Base-by-base conservation (phyloP, 1,139 yeast genomes). In the Zygosaccharomyces pseudobailii region DNA sequence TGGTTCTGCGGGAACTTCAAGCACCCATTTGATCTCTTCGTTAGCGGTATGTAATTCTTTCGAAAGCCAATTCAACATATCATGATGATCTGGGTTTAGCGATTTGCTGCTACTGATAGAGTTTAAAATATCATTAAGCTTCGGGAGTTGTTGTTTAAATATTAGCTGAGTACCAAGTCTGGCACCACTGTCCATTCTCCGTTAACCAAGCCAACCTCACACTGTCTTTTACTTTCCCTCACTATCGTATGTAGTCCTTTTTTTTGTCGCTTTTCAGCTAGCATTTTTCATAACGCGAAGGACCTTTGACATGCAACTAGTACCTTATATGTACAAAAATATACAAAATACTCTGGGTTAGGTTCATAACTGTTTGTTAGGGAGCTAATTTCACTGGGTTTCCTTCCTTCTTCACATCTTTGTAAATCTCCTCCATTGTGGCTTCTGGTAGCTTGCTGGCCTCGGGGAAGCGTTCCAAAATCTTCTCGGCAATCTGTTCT, bases 341-440 rank as follows among this genome's bases (percentile, higher is more conserved):
- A 28, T 38, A 38, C 20, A 38, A 27, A 10, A 20, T 28, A 3
- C 28, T 5, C 17, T 17, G 20, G 21, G 10, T 37, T n/a, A n/a
- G n/a, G n/a, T n/a, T n/a, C 21, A 27, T 13, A 4, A 6, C 2
- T 3, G 23, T 10, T 6, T 19, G 13, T 38, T 20, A 38, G 32
- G 41, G 33, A 13, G 53, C 39, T 8, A 55, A 32, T 36, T 55
- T 55, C 2, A 54, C 39, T 9, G 64, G 63, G 45, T 70, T 70
- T 0, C 82, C 82, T 48, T 77, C 80, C 13, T 43, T 44, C 13
- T 43, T 47, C 3, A 53, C 53, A 34, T 55, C 55, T 32, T 54
- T 51, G 28, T 54, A 35, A 20, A 54, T 53, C 9, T 53, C 52
- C 39, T 55, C 53, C 24, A 28, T 36, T 21, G 42, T 44, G 5